These are phyloP conservation scores for Geosiphon pyriformis DNA, from an alignment of 192 early-diverging fungal species.

Conservation along the genomic window DNA sequence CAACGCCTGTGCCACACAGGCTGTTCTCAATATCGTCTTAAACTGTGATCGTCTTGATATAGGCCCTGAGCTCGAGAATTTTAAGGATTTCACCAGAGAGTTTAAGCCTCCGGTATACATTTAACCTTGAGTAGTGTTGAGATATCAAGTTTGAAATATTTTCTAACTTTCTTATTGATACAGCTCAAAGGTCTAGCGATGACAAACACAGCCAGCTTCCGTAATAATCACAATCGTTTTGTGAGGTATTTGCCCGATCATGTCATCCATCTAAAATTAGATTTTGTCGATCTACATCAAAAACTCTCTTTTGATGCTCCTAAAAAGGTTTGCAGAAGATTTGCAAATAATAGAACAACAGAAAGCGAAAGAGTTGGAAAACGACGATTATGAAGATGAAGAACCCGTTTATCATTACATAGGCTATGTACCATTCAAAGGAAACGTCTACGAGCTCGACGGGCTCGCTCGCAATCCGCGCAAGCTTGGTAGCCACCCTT, in stretches of 20 bases:
- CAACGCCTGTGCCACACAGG: constrained; percentile 69
- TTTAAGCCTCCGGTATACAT: constrained; percentile 46
- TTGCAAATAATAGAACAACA: background rate
- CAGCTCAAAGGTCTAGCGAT: constrained; percentile 54
- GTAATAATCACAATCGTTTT: constrained; percentile 54
- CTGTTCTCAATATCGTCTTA: constrained; percentile 57
- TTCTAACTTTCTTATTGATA: background rate
- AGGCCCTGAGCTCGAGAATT: constrained; percentile 45
- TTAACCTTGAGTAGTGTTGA: no score
- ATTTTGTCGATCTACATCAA: no score
- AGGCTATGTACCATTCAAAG: constrained; percentile 52
- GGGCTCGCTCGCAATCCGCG: constrained; percentile 52
- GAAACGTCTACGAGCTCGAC: constrained; percentile 62
- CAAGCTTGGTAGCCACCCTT: constrained; percentile 28
- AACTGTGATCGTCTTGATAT: constrained; percentile 52
- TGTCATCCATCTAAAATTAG: no score
- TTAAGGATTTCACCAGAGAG: constrained; percentile 54
- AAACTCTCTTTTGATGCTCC: background rate
- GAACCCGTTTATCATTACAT: constrained; percentile 57
- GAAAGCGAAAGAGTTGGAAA: constrained; percentile 2
- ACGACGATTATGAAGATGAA: constrained; percentile 31
- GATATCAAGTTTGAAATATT: background rate
- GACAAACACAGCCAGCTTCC: constrained; percentile 50
- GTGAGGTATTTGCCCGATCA: constrained; percentile 29
- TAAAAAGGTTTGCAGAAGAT: constrained; percentile 12